phyloP scores from a whole-genome alignment of 2,329 filamentous ascomycete species.

The Coleophoma crateriformis region DNA sequence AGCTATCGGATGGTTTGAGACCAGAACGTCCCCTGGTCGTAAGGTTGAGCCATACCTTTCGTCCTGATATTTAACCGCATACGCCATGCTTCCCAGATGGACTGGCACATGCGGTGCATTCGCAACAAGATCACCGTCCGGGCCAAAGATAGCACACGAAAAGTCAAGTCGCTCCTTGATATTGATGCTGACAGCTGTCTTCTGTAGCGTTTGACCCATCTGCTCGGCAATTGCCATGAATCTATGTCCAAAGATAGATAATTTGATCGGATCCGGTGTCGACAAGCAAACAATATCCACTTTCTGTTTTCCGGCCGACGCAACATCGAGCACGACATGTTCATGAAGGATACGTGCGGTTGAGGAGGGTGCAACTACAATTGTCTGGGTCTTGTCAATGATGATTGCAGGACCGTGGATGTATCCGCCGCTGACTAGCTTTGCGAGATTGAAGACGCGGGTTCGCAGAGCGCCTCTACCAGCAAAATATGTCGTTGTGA shows the following conservation, averaged over 20 bases:
- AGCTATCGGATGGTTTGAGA: constrained; percentile 74
- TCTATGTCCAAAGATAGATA: constrained; percentile 71
- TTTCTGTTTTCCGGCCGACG: not conserved
- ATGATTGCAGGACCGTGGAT: not conserved
- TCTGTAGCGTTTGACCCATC: constrained; percentile 74
- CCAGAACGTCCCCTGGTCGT: constrained; percentile 71
- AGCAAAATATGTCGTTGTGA: constrained; percentile 25
- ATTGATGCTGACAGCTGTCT: constrained; percentile 71
- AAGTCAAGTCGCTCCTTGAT: constrained; percentile 78
- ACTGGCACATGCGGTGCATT: constrained; percentile 75
- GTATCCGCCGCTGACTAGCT: not conserved
- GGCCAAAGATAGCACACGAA: constrained; percentile 72
- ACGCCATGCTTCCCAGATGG: constrained; percentile 71
- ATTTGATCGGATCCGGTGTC: constrained; percentile 64
- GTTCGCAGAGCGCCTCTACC: not conserved
- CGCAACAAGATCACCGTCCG: constrained; percentile 66
- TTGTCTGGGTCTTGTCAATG: not conserved
- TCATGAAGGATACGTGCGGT: not conserved
- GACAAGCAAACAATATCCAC: constrained; percentile 60
- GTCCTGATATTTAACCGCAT: constrained; percentile 60
- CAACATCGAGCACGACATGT: not conserved
- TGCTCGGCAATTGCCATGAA: constrained; percentile 83
- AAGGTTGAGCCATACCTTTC: constrained; percentile 72
- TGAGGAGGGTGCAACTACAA: not conserved
- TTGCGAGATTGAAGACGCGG: not conserved